These are phyloP conservation scores for Aspergillus affinis DNA, from an alignment of 495 filamentous ascomycete genomes.

Conservation along the genomic window DNA sequence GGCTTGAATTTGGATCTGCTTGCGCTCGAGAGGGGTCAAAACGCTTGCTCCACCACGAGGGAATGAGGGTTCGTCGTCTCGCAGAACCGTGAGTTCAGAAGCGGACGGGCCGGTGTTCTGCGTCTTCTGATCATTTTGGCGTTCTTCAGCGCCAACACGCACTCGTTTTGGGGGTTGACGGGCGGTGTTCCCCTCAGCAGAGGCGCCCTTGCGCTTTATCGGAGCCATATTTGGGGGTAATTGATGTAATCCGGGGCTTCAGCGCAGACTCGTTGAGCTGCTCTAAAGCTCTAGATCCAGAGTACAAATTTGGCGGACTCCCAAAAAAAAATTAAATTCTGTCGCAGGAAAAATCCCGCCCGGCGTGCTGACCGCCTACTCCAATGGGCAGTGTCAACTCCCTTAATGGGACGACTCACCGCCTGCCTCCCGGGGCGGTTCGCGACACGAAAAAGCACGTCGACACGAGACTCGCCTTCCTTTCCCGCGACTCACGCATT, in stretches of 20 bases:
- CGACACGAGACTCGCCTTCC: constrained; percentile 21
- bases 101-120: constrained; percentile 35
- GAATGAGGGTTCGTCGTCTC: constrained; percentile 83
- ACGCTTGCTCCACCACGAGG: constrained; percentile 90
- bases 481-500: constrained; percentile 21
- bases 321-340: constrained; percentile 41
- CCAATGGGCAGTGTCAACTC: neutral
- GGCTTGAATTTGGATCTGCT: constrained; percentile 93
- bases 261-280: constrained; percentile 24
- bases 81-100: constrained; percentile 51
- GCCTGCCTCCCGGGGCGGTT: constrained; percentile 17
- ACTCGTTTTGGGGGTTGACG: constrained; percentile 48
- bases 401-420: constrained; percentile 17
- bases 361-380: constrained; percentile 19
- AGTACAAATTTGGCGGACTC: constrained; percentile 28
- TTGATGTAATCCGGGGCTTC: constrained; percentile 5
- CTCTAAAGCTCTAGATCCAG: constrained; percentile 32
- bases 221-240: constrained; percentile 44
- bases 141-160: constrained; percentile 44
- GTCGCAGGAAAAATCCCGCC: constrained; percentile 21
- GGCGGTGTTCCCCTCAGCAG: constrained; percentile 36
- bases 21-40: constrained; percentile 89
- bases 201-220: constrained; percentile 52
- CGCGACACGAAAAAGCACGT: constrained; percentile 33
- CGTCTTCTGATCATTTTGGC: constrained; percentile 35